Evolutionary conservation across 2,329 filamentous ascomycete genomes (phyloP), one percentile per base, ranked within the genome.

Genomic region (Aspergillus versicolor): DNA sequence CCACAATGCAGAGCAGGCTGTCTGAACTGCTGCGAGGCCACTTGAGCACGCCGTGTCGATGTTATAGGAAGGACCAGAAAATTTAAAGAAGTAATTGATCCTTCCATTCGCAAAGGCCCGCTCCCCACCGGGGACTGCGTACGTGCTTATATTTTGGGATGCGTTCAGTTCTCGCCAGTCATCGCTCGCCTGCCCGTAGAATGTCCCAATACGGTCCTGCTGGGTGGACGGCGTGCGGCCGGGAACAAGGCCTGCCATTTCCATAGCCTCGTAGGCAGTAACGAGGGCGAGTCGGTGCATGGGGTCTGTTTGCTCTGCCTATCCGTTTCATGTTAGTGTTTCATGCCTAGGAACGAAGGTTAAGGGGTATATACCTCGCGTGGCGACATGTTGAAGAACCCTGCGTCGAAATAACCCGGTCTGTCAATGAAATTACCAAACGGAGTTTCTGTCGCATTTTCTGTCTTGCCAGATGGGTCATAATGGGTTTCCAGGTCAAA

Each of bases 211-310:
- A 5, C 83, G 78, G 67, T 84, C 75, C 3, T 80, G 72, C 62
- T 83, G 81, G 3, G 85, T 88, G 0, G 86, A 88, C 0, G 85
- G 80, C 0, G 86, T 89, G 40, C 87, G 79, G 72, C 88, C 87
- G 0, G 86, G 84, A 5, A 90, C 85, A 65, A 89, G 67, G 88
- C 89, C 90, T 21, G 87, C 86, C 84, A 88, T 88, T 70, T 94
- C 90, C 45, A 93, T 77, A 0, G 90, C 89, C 68, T 93, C 89
- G 65, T 91, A 92, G 0, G 88, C 88, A 1, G 88, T 91, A 9
- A 87, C 83, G n/a, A 93, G 75, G 3, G 88, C 87, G 59, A 92
- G 79, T 63, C 90, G 83, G 67, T 91, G 89, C 85, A 89, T 90
- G 0, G 90, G 90, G 70, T 92, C 90, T 0, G 88, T 91, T 70